phyloP scores from a whole-genome alignment of 441 rosid species.

The Adansonia grandidieri region DNA sequence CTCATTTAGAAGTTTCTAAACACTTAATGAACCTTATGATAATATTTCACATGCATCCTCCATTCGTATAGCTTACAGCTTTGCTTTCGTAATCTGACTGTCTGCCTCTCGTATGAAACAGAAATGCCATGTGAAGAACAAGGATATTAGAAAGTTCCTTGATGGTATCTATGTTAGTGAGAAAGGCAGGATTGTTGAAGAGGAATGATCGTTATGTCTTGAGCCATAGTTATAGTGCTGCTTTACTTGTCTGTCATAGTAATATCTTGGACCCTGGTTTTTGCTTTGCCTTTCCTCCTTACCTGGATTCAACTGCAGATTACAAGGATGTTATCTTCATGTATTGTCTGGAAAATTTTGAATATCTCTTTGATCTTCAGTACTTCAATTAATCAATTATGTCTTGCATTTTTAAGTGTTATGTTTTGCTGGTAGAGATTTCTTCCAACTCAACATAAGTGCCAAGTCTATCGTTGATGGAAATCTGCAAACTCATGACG shows the following conservation, averaged over 20 bases:
- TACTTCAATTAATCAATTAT: neutral
- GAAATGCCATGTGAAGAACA: slow-evolving; percentile 94
- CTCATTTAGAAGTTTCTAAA: too few species aligned
- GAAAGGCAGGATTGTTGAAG: slow-evolving; percentile 57
- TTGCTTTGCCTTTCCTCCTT: neutral
- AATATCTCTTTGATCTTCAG: neutral
- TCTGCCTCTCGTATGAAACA: slow-evolving; percentile 27
- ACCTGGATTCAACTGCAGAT: neutral
- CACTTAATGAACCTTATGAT: too few species aligned
- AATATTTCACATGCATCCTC: too few species aligned
- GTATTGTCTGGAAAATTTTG: neutral
- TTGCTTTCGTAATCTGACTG: neutral
- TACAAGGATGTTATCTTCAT: neutral
- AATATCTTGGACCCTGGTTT: neutral
- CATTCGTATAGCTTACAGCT: too few species aligned
- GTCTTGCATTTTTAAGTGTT: neutral
- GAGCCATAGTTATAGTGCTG: slow-evolving; percentile 4
- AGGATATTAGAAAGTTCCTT: slow-evolving; percentile 85
- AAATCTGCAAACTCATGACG: neutral
- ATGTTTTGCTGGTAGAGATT: neutral
- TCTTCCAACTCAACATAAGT: too few species aligned
- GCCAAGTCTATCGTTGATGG: neutral
- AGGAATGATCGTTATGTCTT: slow-evolving; percentile 37
- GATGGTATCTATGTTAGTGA: slow-evolving; percentile 79
- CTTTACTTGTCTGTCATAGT: neutral